These are phyloP conservation scores for Beauveria scarabaeidicola DNA, from an alignment of 2,329 filamentous ascomycete genomes.

Conservation along the genomic window DNA sequence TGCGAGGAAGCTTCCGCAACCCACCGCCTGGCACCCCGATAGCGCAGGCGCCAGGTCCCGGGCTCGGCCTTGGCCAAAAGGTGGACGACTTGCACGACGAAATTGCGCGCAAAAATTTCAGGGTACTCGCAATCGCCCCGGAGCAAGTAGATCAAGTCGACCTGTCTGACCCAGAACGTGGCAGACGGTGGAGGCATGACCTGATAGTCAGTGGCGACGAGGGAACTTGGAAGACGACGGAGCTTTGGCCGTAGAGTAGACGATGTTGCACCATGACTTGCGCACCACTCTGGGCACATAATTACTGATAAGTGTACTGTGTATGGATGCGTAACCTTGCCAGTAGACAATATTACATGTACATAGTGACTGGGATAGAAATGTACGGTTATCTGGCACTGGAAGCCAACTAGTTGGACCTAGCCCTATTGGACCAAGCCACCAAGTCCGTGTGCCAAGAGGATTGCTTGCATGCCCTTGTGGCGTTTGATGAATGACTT, in stretches of 20 bases:
- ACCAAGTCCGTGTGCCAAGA: background rate
- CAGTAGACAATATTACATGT: background rate
- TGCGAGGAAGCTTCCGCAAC: slow-evolving; percentile 70
- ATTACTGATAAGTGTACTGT: background rate
- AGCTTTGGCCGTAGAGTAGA: slow-evolving; percentile 54
- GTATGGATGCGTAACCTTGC: background rate
- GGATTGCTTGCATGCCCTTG: background rate
- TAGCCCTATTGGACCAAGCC: background rate
- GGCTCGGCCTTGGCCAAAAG: slow-evolving; percentile 48
- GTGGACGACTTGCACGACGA: slow-evolving; percentile 63
- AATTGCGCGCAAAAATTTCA: slow-evolving; percentile 65
- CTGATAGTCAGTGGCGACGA: slow-evolving; percentile 37
- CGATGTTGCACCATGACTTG: background rate
- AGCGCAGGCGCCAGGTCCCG: slow-evolving; percentile 36
- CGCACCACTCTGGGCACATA: background rate
- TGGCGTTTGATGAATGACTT: background rate
- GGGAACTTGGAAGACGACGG: slow-evolving; percentile 55
- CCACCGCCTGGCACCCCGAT: slow-evolving; percentile 59
- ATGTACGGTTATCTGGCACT: background rate
- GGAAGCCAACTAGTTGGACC: background rate
- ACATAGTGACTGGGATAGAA: background rate
- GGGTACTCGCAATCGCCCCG: slow-evolving; percentile 74
- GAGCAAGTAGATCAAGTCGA: slow-evolving; percentile 69
- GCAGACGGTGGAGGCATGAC: slow-evolving; percentile 59
- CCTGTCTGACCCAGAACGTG: slow-evolving; percentile 55